Evolutionary conservation across 192 early-diverging fungal genomes (phyloP).

Genomic region (Martensiomyces pterosporus): DNA sequence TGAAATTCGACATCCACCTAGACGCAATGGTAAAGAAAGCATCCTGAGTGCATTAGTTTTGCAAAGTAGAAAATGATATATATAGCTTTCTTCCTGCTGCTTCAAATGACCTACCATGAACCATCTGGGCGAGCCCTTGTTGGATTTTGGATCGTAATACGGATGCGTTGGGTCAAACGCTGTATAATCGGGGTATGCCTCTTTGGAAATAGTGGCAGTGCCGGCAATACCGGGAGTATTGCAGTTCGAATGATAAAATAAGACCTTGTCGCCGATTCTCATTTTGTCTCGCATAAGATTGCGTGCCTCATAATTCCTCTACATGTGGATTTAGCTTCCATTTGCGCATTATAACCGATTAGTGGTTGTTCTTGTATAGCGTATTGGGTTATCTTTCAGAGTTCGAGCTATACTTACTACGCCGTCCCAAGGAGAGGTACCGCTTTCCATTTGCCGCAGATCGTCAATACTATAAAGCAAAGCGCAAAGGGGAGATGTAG

Average conservation of each 20-base stretch:
- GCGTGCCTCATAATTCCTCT: conserved; percentile 75
- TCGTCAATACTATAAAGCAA: conserved; percentile 78
- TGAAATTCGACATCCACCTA: conserved; percentile 76
- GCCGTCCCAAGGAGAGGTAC: conserved; percentile 71
- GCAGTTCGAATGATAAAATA: conserved; percentile 90
- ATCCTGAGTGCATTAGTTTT: not conserved
- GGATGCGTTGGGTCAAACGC: conserved; percentile 69
- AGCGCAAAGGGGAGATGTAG: too few species aligned
- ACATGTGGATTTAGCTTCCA: too few species aligned
- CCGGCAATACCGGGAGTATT: conserved; percentile 81
- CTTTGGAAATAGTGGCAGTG: conserved; percentile 53
- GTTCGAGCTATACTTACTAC: conserved; percentile 57
- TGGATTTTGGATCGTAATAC: conserved; percentile 76
- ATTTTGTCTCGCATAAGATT: conserved; percentile 76
- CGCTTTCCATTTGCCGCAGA: conserved; percentile 44
- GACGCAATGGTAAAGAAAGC: not conserved
- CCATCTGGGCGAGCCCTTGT: conserved; percentile 68
- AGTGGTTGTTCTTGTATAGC: too few species aligned
- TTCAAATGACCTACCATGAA: conserved; percentile 70
- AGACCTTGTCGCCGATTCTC: conserved; percentile 63
- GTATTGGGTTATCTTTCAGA: too few species aligned
- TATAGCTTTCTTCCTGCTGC: too few species aligned
- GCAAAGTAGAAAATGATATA: not conserved
- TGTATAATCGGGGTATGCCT: conserved; percentile 72
- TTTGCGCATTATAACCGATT: too few species aligned